Evolutionary conservation across 169 alveolate species (phyloP), one percentile per base, ranked within the genome.

Genomic region (Amoebophrya sp.): DNA sequence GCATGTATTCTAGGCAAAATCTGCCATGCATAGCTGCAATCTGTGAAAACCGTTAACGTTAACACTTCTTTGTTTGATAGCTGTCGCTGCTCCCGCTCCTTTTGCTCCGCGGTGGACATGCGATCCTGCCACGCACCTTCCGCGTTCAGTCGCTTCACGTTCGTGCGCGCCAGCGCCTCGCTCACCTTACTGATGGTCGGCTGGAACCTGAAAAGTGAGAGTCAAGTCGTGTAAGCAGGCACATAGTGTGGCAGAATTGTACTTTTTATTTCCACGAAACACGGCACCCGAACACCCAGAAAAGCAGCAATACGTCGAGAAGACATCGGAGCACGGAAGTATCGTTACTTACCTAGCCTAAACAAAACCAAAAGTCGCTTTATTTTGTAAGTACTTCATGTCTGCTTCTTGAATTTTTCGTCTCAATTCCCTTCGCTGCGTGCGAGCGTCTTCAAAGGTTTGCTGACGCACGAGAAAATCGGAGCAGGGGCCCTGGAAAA

Each of bases 81-180:
- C 54, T 41, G 54, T 12, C 54, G 83, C 83, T 12, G 83, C 35
- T 66, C 83, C 35, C 83, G 29, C 35, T n/a, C 39, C 83, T 66
- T 18, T 25, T 25, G 38, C 83, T 66, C 83, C 35, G 0, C 35
- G 32, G 83, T 66, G 32, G 83, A 66, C 83, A 66, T 66, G 35
- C 83, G 83, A 25, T 66, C 83, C 10, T 7, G 32, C 29, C 35
- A 66, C 0, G 29, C 0, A 25, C 10, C 12, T 0, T n/a, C 18
- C 10, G 7, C 83, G 83, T 66, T 66, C 83, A 66, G 0, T 25
- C 83, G 12, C 35, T 25, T 7, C 83, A 66, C 83, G 83, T 66
- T 66, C 35, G 83, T 66, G 38, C 83, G 29, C 83, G 83, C 83
- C 35, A 66, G 83, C 35, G 83, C 83, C 18, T 66, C 83, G 38